phyloP scores from a whole-genome alignment of 192 early-diverging fungal species.

The Coemansia javaensis region DNA sequence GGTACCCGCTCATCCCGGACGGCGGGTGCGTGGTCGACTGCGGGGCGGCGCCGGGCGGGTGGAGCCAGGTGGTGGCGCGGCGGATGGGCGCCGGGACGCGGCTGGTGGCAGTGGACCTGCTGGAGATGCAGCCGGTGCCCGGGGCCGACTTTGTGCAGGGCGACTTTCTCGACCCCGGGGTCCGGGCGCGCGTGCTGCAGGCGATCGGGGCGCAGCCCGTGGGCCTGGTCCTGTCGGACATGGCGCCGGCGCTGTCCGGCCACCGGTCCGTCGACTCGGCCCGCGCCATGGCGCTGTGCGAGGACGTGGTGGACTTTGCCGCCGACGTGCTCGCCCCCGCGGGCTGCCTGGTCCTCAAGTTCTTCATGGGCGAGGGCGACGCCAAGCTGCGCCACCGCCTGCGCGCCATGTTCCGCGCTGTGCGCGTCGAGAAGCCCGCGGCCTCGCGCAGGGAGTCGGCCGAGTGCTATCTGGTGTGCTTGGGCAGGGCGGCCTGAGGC shows the following conservation, averaged over 20 bases:
- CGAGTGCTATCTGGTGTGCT: constrained; percentile 67
- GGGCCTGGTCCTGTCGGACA: constrained; percentile 61
- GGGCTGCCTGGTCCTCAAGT: constrained; percentile 54
- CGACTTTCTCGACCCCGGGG: constrained; percentile 55
- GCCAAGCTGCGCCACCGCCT: constrained; percentile 48
- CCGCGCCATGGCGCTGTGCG: constrained; percentile 62
- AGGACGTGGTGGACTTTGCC: constrained; percentile 62
- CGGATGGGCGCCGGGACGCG: constrained; percentile 9
- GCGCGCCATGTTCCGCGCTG: constrained; percentile 50
- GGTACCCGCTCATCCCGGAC: constrained; percentile 37
- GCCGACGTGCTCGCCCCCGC: constrained; percentile 31
- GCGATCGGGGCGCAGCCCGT: constrained; percentile 35
- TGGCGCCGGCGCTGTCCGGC: constrained; percentile 79
- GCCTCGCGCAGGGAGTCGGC: constrained; percentile 64
- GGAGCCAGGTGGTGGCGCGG: constrained; percentile 66
- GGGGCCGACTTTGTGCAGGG: constrained; percentile 61
- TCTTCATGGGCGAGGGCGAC: constrained; percentile 60
- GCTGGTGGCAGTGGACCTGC: constrained; percentile 67
- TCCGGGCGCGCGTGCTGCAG: constrained; percentile 30
- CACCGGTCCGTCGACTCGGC: constrained; percentile 63
- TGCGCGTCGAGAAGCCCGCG: constrained; percentile 63
- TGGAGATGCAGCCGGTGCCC: constrained; percentile 63
- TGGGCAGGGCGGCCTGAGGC: constrained; percentile 21
- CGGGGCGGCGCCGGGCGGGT: constrained; percentile 73
- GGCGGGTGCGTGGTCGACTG: constrained; percentile 54